Evolutionary conservation across 73 alveolate species (phyloP).

Genomic region (Paramecium primaurelia): DNA sequence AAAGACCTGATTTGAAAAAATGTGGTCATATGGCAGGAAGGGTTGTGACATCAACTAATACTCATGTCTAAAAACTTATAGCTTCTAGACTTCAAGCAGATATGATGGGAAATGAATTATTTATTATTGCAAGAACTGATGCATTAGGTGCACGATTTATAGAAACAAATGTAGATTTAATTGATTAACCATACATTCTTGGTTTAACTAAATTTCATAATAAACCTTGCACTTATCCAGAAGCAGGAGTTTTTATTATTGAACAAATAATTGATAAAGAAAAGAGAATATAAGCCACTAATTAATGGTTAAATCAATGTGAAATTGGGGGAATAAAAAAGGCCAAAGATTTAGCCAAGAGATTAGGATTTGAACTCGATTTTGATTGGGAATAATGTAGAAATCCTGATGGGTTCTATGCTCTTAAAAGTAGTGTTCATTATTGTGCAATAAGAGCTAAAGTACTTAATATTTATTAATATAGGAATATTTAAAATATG

Average conservation of each 20-base stretch:
- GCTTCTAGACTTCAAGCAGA: conserved; percentile 93
- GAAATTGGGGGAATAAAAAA: conserved; percentile 54
- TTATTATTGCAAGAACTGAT: conserved; percentile 92
- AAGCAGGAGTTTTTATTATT: conserved; percentile 63
- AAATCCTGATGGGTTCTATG: conserved; percentile 89
- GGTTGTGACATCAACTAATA: conserved; percentile 85
- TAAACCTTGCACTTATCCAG: conserved; percentile 53
- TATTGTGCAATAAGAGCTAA: conserved; percentile 87
- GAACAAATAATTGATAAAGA: neutral
- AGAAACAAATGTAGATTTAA: conserved; percentile 78
- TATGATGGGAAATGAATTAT: conserved; percentile 83
- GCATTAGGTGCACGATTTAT: conserved; percentile 87
- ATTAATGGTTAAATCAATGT: conserved; percentile 45
- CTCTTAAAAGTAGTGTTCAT: conserved; percentile 80
- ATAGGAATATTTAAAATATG: conserved; percentile 59
- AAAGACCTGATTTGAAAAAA: conserved; percentile 93
- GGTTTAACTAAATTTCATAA: conserved; percentile 63
- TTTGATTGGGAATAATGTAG: conserved; percentile 93
- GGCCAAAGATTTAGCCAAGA: conserved; percentile 76
- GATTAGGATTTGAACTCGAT: conserved; percentile 70
- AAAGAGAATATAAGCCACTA: conserved; percentile 27
- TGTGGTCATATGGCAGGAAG: conserved; percentile 97
- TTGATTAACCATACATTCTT: conserved; percentile 85
- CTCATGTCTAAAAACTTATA: conserved; percentile 79
- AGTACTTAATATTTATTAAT: conserved; percentile 61